Evolutionary conservation across 805 yeast species (phyloP), one percentile per base, ranked within the genome.

Genomic region (Ogataea paraovalis): DNA sequence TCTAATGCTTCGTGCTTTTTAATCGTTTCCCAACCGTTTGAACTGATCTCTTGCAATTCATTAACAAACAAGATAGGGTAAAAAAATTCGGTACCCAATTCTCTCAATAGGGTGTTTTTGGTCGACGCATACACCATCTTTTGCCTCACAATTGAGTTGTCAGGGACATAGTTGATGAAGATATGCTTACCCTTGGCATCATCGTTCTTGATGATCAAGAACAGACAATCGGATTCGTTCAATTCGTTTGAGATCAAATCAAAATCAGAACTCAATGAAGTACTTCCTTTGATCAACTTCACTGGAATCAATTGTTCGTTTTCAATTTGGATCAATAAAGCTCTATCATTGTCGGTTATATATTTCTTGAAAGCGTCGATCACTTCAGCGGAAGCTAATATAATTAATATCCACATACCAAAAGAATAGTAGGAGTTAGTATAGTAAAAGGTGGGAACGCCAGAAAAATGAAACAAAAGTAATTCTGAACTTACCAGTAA

Each of bases 41-140:
- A 60, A 25, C 78, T 68, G 39, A 83, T 61, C 57, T 83, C 95
- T 8, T 71, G 75, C 37, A 74, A 57, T 28, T 76, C 80, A 38
- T 85, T 82, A 67, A 84, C 71, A 49, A 77, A 75, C 7, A 84
- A 60, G 42, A 74, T 69, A 2, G 76, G 74, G 36, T 70, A 60
- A 64, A 83, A 78, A 45, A 69, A 67, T 47, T 74, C 76, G 16
- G 70, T 58, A 4, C 97, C 97, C 36, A 92, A 72, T 52, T 85
- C 83, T 55, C 86, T 80, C 47, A 87, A 68, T 33, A 94, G 66
- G 1, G 94, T 80, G 63, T 80, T 85, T 51, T 88, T 88, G 10
- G 95, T 83, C 2, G 97, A 87, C 4, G 98, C 98, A 64, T 91
- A 94, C 42, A 94, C 73, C 97, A 94, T 94, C 65, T 92, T 94